Conservation (phyloP, 2,329 filamentous ascomycete species). For the Cylindrodendrum hubeiense region DNA sequence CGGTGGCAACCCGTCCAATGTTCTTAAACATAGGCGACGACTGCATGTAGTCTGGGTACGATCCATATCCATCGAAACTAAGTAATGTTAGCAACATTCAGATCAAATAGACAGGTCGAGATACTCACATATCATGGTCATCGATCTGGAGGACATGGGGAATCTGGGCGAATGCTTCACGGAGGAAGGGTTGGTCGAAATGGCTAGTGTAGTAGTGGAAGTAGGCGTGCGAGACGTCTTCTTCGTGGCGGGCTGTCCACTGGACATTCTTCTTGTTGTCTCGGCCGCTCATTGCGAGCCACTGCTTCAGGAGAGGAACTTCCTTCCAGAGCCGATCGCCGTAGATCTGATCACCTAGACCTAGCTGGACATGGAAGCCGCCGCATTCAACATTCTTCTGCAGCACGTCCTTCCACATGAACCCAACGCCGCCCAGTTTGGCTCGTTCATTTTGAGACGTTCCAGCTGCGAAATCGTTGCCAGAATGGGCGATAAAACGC, state of each 20-base stretch:
- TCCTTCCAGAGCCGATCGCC: slow-evolving; percentile 97
- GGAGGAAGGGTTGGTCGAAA: slow-evolving; percentile 94
- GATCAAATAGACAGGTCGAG: background rate
- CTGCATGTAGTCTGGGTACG: slow-evolving; percentile 98
- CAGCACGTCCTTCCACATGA: slow-evolving; percentile 99
- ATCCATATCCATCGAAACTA: slow-evolving; percentile 96
- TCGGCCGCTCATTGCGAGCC: slow-evolving; percentile 92
- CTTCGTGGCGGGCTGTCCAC: slow-evolving; percentile 95
- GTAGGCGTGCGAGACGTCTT: slow-evolving; percentile 95
- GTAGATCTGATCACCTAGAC: slow-evolving; percentile 94
- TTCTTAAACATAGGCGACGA: slow-evolving; percentile 98
- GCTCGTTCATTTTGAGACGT: slow-evolving; percentile 88
- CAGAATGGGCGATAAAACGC: slow-evolving; percentile 96
- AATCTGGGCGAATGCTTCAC: slow-evolving; percentile 97
- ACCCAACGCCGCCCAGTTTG: slow-evolving; percentile 87
- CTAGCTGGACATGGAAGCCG: slow-evolving; percentile 94
- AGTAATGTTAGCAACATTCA: slow-evolving; percentile 25
- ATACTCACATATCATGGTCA: slow-evolving; percentile 95
- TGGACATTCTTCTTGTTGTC: slow-evolving; percentile 90
- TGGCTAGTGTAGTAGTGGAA: slow-evolving; percentile 99
- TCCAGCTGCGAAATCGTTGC: slow-evolving; percentile 92
- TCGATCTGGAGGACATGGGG: slow-evolving; percentile 94
- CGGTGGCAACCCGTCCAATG: slow-evolving; percentile 92
- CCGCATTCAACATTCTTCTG: slow-evolving; percentile 97
- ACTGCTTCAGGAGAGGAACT: slow-evolving; percentile 92